Conservation (phyloP, 352 stramenopile genomes). For the Phytopythium sindhum region DNA sequence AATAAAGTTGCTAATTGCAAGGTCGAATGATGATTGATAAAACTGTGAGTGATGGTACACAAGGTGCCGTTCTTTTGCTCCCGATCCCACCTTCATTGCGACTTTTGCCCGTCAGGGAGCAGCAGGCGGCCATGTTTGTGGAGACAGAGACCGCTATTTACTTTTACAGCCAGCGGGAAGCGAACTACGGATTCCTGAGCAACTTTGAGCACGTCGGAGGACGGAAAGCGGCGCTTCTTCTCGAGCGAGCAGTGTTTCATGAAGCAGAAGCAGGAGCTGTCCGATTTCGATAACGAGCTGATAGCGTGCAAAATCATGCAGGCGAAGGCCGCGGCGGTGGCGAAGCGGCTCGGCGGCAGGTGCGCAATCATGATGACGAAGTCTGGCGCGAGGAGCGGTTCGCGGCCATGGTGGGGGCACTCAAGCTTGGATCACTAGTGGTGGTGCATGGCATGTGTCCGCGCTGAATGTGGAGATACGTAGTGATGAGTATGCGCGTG, state of each 20-base stretch:
- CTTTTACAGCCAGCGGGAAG: conserved; percentile 47
- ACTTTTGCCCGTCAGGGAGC: not conserved
- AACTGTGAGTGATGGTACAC: not conserved
- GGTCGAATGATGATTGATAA: not conserved
- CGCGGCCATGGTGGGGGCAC: conserved; percentile 47
- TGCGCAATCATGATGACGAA: conserved; percentile 48
- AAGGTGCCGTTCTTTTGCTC: not conserved
- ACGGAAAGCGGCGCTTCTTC: conserved; percentile 26
- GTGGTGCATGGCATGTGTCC: no score
- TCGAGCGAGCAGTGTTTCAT: conserved; percentile 77
- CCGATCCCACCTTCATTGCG: not conserved
- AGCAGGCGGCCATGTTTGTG: conserved; percentile 13
- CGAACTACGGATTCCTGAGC: conserved; percentile 45
- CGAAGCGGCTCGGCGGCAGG: conserved; percentile 50
- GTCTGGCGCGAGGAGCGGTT: conserved; percentile 41
- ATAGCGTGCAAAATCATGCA: conserved; percentile 43
- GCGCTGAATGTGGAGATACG: no score
- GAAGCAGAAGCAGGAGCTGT: conserved; percentile 69
- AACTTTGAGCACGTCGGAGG: conserved; percentile 42
- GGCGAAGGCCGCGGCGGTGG: conserved; percentile 38
- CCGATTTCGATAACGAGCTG: conserved; percentile 38
- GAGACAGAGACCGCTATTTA: conserved; percentile 39
- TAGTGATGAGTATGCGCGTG: no score
- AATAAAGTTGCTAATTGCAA: not conserved
- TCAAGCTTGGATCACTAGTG: no score